These are phyloP conservation scores for Aspergillus melleus DNA, from an alignment of 2,329 filamentous ascomycete genomes.

Conservation along the genomic window DNA sequence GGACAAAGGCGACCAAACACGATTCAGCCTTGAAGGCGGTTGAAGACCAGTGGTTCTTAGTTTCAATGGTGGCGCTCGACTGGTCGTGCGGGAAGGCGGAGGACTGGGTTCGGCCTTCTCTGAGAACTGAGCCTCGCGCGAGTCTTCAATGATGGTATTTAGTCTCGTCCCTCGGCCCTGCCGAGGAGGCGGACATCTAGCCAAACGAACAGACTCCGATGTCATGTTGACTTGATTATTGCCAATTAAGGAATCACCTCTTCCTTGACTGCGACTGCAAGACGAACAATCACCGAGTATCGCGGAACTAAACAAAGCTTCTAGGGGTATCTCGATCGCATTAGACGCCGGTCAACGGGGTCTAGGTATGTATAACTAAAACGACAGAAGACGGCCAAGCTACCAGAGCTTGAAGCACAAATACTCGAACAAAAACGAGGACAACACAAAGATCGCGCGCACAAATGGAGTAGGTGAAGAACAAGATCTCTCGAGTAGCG, in stretches of 20 bases:
- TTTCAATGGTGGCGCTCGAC: constrained; percentile 32
- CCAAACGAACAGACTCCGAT: constrained; percentile 11
- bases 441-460: constrained; percentile 25
- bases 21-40: constrained; percentile 23
- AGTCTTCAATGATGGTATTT: constrained; percentile 66
- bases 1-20: constrained; percentile 35
- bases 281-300: constrained; percentile 8
- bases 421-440: constrained; percentile 22
- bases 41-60: constrained; percentile 34
- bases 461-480: constrained; percentile 20
- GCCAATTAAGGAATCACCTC: constrained; percentile 19
- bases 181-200: constrained; percentile 55
- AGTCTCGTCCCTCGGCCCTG: constrained; percentile 59
- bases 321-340: constrained; percentile 30
- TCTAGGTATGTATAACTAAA: constrained; percentile 20
- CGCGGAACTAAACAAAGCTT: constrained; percentile 14
- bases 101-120: constrained; percentile 15
- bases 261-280: neutral
- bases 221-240: constrained; percentile 45
- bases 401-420: constrained; percentile 36
- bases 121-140: constrained; percentile 30
- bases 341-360: constrained; percentile 37
- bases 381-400: constrained; percentile 28
- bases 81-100: constrained; percentile 1
- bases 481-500: constrained; percentile 20